These are phyloP conservation scores for Plasmodium berghei DNA, from an alignment of 169 alveolate species.

Conservation along the genomic window DNA sequence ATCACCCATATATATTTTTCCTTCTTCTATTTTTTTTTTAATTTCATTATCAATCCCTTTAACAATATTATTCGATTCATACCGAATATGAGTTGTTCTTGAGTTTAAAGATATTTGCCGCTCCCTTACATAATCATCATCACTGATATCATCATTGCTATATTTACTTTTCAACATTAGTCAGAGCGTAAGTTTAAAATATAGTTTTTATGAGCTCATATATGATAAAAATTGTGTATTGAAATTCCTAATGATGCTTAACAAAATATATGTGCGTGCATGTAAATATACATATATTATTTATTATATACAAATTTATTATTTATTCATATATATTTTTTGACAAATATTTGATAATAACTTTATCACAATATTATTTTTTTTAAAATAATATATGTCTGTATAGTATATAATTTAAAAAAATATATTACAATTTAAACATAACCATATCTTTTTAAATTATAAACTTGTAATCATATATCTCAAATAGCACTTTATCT, in stretches of 20 bases:
- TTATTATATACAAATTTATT: too few relatives aligned
- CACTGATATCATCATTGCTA: conserved; percentile 49
- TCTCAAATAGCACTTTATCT: too few relatives aligned
- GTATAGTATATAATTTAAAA: too few relatives aligned
- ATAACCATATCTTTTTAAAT: too few relatives aligned
- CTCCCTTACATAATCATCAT: conserved; percentile 73
- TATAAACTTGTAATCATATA: too few relatives aligned
- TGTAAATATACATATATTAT: background rate
- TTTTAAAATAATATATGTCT: too few relatives aligned
- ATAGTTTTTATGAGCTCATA: background rate
- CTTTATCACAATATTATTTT: too few relatives aligned
- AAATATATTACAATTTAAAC: too few relatives aligned
- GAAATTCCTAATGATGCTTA: background rate
- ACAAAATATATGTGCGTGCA: conserved; percentile 5
- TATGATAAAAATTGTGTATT: too few relatives aligned
- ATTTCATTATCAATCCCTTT: conserved; percentile 59
- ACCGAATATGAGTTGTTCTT: conserved; percentile 22
- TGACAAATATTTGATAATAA: too few relatives aligned
- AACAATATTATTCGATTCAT: conserved; percentile 59
- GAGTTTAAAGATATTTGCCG: conserved; percentile 36
- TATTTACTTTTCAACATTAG: conserved; percentile 50
- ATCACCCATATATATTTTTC: conserved; percentile 46
- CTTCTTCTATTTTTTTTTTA: conserved; percentile 70
- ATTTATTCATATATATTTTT: too few relatives aligned
- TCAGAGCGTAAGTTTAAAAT: conserved; percentile 1